Evolutionary conservation across 2,329 filamentous ascomycete genomes (phyloP).

Genomic region (Lizonia empirigonia): DNA sequence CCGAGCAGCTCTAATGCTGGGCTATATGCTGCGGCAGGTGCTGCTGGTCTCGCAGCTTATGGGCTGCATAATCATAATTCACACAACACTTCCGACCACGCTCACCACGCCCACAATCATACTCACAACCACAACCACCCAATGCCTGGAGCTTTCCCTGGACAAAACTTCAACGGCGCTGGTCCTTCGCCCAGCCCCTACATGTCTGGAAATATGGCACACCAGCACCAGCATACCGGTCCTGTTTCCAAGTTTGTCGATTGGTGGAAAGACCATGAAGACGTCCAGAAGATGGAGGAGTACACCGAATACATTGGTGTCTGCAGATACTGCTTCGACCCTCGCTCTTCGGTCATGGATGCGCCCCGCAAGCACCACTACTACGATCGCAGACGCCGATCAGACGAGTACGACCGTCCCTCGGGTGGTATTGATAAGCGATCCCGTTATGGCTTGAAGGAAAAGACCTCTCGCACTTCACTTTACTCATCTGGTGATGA

Average conservation of each 20-base stretch:
- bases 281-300: conserved; percentile 69
- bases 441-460: conserved; percentile 56
- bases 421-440: conserved; percentile 63
- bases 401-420: conserved; percentile 50
- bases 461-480: conserved; percentile 42
- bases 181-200: conserved; percentile 29
- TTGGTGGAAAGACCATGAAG: conserved; percentile 68
- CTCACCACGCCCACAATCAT: conserved; percentile 43
- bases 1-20: conserved; percentile 52
- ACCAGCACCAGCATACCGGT: conserved; percentile 59
- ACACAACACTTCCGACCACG: conserved; percentile 20
- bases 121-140: conserved; percentile 33
- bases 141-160: conserved; percentile 39
- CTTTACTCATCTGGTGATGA: conserved; percentile 42
- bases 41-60: conserved; percentile 56
- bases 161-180: conserved; percentile 24
- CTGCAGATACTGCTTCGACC: conserved; percentile 69
- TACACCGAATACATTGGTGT: conserved; percentile 71
- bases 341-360: conserved; percentile 60
- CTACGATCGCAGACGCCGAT: conserved; percentile 50
- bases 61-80: conserved; percentile 50
- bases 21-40: conserved; percentile 54
- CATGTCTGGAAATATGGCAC: conserved; percentile 49
- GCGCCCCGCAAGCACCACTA: conserved; percentile 67
- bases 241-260: conserved; percentile 62